These are phyloP conservation scores for Mortierella sp. DNA, from an alignment of 371 early-diverging fungal species.

Conservation along the genomic window DNA sequence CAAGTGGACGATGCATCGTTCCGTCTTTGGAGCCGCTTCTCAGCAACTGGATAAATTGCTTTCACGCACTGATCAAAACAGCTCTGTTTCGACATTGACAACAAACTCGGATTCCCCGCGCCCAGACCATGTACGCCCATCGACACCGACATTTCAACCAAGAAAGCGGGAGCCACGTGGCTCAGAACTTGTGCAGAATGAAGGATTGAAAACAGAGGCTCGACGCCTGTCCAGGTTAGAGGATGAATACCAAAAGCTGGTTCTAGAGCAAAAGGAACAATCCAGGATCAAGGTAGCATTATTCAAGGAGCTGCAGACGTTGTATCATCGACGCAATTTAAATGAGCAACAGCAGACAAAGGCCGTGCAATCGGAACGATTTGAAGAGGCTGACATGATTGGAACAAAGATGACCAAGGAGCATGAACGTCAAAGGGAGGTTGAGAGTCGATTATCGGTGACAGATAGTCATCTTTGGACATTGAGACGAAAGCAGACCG, in stretches of 20 bases:
- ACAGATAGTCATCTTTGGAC: constrained; percentile 32
- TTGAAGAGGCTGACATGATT: constrained; percentile 35
- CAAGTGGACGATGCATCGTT: too few relatives aligned
- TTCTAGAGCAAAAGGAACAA: constrained; percentile 28
- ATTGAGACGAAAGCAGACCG: constrained; percentile 33
- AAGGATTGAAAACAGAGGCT: constrained; percentile 10
- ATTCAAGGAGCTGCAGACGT: constrained; percentile 29
- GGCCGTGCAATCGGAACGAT: constrained; percentile 27
- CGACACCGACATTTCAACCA: neutral
- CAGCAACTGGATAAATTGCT: too few relatives aligned
- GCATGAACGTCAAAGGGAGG: constrained; percentile 28
- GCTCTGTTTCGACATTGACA: neutral
- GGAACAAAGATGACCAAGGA: constrained; percentile 12
- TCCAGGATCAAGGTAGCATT: constrained; percentile 26
- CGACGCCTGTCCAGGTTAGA: constrained; percentile 26
- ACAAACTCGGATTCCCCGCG: constrained; percentile 7
- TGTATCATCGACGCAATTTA: constrained; percentile 35
- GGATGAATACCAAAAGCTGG: constrained; percentile 30
- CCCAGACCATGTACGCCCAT: neutral
- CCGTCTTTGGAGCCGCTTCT: too few relatives aligned
- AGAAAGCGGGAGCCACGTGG: neutral
- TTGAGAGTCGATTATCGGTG: constrained; percentile 9
- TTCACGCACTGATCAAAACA: too few relatives aligned
- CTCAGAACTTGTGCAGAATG: neutral
- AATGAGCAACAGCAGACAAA: constrained; percentile 26